A percentile compares a stretch with the other conserved stretches of the same genome.
Conservation (phyloP, 2,329 filamentous ascomycete genomes). For the Fusarium incarnatum region DNA sequence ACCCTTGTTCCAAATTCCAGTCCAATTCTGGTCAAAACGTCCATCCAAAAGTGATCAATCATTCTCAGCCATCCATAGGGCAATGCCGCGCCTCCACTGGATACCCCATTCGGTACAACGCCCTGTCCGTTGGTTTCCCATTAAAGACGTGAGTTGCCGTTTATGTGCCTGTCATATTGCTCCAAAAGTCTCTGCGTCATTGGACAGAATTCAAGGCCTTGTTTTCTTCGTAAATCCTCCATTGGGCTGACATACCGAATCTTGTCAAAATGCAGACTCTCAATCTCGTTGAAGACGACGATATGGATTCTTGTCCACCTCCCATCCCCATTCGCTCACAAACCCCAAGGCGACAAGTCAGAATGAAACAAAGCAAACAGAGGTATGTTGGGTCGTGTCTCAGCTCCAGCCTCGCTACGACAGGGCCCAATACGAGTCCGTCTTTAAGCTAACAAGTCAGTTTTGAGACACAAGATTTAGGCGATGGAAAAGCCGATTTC, state of each 20-base stretch:
- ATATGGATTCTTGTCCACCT: slow-evolving; percentile 15
- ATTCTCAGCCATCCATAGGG: background rate
- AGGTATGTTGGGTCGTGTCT: slow-evolving; percentile 1
- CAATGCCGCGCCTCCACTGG: slow-evolving; percentile 2
- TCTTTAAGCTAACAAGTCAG: background rate
- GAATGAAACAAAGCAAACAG: slow-evolving; percentile 13
- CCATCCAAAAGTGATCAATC: background rate
- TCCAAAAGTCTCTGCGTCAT: slow-evolving; percentile 3
- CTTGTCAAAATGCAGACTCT: slow-evolving; percentile 18
- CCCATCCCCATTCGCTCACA: slow-evolving; percentile 14
- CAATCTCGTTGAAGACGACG: slow-evolving; percentile 26
- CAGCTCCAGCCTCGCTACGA: background rate
- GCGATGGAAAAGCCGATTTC: slow-evolving; percentile 23
- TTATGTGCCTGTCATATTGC: background rate
- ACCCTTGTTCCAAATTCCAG: background rate
- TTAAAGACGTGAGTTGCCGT: slow-evolving; percentile 7
- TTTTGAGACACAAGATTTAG: slow-evolving; percentile 28
- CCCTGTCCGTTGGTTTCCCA: background rate
- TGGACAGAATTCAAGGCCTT: background rate
- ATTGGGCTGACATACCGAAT: background rate
- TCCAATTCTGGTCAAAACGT: background rate
- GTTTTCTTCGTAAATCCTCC: background rate
- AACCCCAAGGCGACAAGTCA: slow-evolving; percentile 14
- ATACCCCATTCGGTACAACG: background rate
- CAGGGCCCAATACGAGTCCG: background rate